These are phyloP conservation scores for peach (Prunus persica) DNA, from an alignment of 306 rosid genomes.

Conservation along the genomic window Prunus_persica_NCBIv2 NC_034015.1:12221001-12221500, in stretches of 20 bases:
- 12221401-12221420: too few species aligned
- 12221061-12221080: slow-evolving; percentile 62
- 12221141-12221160: background rate
- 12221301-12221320: background rate
- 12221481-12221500: background rate
- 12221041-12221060: slow-evolving; percentile 43
- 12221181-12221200: background rate
- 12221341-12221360: too few species aligned
- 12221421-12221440: too few species aligned
- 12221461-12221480: background rate
- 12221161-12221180: background rate
- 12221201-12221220: background rate
- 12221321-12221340: background rate
- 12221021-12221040: slow-evolving; percentile 70
- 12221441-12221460: too few species aligned
- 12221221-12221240: background rate
- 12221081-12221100: slow-evolving; percentile 64
- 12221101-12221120: slow-evolving; percentile 33
- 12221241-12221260: background rate
- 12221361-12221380: too few species aligned
- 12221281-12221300: background rate
- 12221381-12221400: too few species aligned
- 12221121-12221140: background rate
- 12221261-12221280: too few species aligned
- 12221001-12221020: slow-evolving; percentile 49